Percentiles rank a stretch among this genome's conserved stretches.
These are phyloP conservation scores for Zymoseptoria passerinii DNA, from an alignment of 2,329 filamentous ascomycete genomes.

Conservation along the genomic window DNA sequence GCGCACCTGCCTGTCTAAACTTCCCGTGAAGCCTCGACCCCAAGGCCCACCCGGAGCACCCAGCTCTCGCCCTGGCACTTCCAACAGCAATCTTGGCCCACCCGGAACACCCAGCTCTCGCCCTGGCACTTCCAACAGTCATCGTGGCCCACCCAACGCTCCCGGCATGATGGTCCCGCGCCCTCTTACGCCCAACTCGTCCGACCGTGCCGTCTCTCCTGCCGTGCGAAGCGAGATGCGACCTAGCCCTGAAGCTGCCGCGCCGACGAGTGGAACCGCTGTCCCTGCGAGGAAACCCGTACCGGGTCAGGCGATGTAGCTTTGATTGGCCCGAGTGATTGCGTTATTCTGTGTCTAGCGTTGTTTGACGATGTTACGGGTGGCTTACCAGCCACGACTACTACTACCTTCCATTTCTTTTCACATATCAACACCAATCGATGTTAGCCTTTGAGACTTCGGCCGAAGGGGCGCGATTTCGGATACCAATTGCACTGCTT, in stretches of 20 bases:
- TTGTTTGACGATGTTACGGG: neutral
- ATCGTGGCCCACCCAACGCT: constrained; percentile 32
- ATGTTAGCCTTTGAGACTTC: neutral
- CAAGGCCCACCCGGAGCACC: constrained; percentile 44
- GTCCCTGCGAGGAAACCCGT: constrained; percentile 33
- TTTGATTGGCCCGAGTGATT: constrained; percentile 4
- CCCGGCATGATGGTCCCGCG: constrained; percentile 18
- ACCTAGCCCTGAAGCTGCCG: constrained; percentile 12
- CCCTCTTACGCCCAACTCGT: constrained; percentile 15
- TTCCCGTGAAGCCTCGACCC: constrained; percentile 77
- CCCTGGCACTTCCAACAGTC: constrained; percentile 20
- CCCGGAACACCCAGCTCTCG: constrained; percentile 29
- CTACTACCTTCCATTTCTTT: constrained; percentile 1
- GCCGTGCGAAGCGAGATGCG: constrained; percentile 8
- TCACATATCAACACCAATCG: neutral
- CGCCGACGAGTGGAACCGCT: neutral
- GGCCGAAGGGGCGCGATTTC: no score
- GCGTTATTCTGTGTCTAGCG: neutral
- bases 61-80: constrained; percentile 12
- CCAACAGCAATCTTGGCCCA: constrained; percentile 40
- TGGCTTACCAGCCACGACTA: constrained; percentile 12
- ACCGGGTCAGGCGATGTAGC: constrained; percentile 38
- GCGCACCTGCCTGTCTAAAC: constrained; percentile 83
- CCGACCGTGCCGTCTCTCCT: constrained; percentile 13
- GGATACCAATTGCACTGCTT: no score